Conservation (phyloP, 305 asterid species). For the Galium porrigens region DNA sequence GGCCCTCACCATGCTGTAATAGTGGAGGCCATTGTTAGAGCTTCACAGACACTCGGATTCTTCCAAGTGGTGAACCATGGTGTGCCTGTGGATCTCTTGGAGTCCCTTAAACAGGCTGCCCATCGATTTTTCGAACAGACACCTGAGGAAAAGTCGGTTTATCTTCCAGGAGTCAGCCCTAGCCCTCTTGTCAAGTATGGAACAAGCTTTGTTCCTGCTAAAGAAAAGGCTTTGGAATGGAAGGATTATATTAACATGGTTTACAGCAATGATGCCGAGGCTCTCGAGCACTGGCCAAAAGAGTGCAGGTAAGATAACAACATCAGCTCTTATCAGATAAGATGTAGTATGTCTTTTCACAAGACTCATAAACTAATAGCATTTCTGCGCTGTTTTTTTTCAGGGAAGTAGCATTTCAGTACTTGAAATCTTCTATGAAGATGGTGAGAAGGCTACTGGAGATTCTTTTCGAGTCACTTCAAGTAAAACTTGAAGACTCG, state of each 20-base stretch:
- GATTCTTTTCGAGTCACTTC: constrained; percentile 20
- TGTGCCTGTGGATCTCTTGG: constrained; percentile 22
- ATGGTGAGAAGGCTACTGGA: constrained; percentile 23
- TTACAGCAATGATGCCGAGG: constrained; percentile 27
- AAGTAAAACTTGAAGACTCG: constrained; percentile 17
- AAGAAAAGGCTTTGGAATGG: constrained; percentile 32
- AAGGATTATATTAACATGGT: constrained; percentile 29
- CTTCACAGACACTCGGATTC: constrained; percentile 26
- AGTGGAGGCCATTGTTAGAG: constrained; percentile 18
- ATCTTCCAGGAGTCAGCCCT: constrained; percentile 23
- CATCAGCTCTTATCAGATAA: background rate
- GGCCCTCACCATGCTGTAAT: constrained; percentile 24
- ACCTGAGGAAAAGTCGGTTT: constrained; percentile 20
- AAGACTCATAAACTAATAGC: background rate
- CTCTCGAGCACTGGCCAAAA: constrained; percentile 26
- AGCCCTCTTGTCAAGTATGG: constrained; percentile 27
- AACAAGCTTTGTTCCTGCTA: constrained; percentile 28
- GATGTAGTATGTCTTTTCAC: background rate
- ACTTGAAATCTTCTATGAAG: constrained; percentile 20
- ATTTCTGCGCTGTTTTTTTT: background rate
- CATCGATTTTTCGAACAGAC: constrained; percentile 22
- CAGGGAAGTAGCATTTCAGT: constrained; percentile 24
- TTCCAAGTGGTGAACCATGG: constrained; percentile 33
- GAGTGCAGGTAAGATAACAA: constrained; percentile 20
- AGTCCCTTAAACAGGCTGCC: constrained; percentile 18